A percentile compares a stretch with the other conserved stretches of the same genome.
Conservation (phyloP, 805 yeast species). For the Ogataea nitratoaversa region DNA sequence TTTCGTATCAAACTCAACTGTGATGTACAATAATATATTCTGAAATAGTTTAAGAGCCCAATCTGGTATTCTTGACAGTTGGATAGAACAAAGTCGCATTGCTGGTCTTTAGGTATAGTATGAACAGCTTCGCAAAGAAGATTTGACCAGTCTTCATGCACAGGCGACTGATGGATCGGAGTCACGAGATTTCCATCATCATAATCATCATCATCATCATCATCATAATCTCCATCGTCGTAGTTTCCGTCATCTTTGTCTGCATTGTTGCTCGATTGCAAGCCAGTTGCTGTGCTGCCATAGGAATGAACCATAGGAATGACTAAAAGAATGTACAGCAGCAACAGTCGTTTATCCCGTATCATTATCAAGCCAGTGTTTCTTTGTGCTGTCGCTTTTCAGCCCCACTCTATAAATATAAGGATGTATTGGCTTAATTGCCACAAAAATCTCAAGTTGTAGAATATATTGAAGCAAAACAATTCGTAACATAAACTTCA, state of each 20-base stretch:
- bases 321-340: not conserved
- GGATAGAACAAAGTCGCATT: conserved; percentile 26
- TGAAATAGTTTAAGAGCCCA: conserved; percentile 28
- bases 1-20: conserved; percentile 8
- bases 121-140: conserved; percentile 19
- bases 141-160: conserved; percentile 2
- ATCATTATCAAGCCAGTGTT: too few relatives aligned
- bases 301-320: not conserved
- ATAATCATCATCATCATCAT: not conserved
- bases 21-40: conserved; percentile 28
- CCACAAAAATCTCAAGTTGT: too few relatives aligned
- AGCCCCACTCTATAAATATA: too few relatives aligned
- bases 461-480: too few relatives aligned
- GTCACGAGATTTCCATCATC: not conserved
- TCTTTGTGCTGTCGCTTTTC: too few relatives aligned
- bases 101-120: conserved; percentile 19
- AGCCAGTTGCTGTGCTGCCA: not conserved
- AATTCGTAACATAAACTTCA: too few relatives aligned
- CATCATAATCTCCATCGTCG: not conserved
- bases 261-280: not conserved
- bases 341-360: not conserved
- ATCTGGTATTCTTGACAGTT: conserved; percentile 25
- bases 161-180: not conserved
- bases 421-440: too few relatives aligned
- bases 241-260: not conserved